Evolutionary conservation across 2,329 filamentous ascomycete species (phyloP).

Genomic region (Sphaerulina populicola): DNA sequence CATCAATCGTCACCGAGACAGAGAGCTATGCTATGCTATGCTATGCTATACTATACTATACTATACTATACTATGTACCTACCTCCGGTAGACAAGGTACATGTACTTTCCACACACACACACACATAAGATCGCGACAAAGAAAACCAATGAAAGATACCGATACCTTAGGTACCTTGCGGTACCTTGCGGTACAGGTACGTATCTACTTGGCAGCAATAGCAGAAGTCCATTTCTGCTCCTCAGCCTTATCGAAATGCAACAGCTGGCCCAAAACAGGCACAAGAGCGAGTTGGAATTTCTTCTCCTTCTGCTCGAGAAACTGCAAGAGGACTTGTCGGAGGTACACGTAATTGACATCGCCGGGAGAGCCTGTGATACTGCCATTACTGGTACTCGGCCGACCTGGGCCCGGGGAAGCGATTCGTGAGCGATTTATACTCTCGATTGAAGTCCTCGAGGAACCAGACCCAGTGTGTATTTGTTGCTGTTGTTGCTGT

Average conservation of each 20-base stretch:
- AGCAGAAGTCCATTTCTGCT: slow-evolving; percentile 78
- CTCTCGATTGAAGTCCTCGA: slow-evolving; percentile 54
- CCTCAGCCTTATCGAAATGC: slow-evolving; percentile 71
- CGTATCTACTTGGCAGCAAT: slow-evolving; percentile 45
- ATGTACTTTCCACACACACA: too few species aligned
- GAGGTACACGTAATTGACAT: slow-evolving; percentile 58
- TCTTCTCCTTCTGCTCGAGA: slow-evolving; percentile 70
- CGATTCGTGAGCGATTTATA: slow-evolving; percentile 27
- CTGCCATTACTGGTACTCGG: slow-evolving; percentile 14
- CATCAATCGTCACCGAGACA: neutral
- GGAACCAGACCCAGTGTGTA: slow-evolving; percentile 42
- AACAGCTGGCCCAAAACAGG: slow-evolving; percentile 69
- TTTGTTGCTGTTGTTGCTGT: slow-evolving; percentile 15
- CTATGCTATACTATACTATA: neutral
- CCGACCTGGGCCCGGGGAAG: slow-evolving; percentile 37
- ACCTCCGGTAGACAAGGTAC: too few species aligned
- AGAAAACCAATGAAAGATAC: neutral
- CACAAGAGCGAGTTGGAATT: slow-evolving; percentile 64
- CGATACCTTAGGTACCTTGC: too few species aligned
- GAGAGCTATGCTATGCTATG: neutral
- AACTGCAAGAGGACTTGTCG: slow-evolving; percentile 78
- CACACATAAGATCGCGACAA: neutral
- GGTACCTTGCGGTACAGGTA: too few species aligned
- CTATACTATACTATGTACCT: too few species aligned
- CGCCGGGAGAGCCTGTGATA: neutral